phyloP scores from a whole-genome alignment of 2,329 filamentous ascomycete genomes.

The Pestalotiopsis sp. region DNA sequence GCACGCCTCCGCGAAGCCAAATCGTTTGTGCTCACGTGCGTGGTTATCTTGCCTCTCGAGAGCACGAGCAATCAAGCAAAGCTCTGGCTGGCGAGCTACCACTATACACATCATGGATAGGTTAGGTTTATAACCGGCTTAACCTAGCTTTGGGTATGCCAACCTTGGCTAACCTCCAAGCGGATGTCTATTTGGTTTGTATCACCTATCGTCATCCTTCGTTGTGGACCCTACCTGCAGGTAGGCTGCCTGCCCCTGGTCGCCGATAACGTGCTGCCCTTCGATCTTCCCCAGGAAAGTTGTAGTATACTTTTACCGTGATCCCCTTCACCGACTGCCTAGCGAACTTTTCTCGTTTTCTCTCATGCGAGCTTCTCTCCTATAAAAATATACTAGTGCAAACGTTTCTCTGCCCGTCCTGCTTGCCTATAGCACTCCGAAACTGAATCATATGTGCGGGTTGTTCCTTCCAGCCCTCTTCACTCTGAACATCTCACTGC shows the following conservation, averaged over 20 bases:
- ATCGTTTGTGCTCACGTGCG: constrained; percentile 1
- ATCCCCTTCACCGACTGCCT: neutral
- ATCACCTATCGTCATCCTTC: constrained; percentile 2
- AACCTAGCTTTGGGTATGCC: neutral
- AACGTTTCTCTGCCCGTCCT: neutral
- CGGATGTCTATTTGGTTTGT: neutral
- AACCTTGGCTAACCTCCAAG: neutral
- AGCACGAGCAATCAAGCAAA: neutral
- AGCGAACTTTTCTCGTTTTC: neutral
- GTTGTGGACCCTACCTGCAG: constrained; percentile 10
- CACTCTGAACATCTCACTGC: constrained; percentile 5
- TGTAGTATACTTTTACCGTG: neutral
- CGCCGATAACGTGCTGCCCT: constrained; percentile 4
- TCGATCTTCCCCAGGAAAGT: constrained; percentile 1
- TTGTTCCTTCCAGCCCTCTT: constrained; percentile 16
- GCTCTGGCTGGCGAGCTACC: neutral
- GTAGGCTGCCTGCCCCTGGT: neutral
- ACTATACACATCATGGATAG: neutral
- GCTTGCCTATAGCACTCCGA: neutral
- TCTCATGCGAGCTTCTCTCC: neutral
- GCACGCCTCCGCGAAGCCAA: neutral
- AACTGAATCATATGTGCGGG: constrained; percentile 20
- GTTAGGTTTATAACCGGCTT: neutral
- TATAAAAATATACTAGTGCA: neutral
- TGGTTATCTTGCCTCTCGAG: neutral